Evolutionary conservation across 2,329 filamentous ascomycete genomes (phyloP).

Genomic region (Penicillium glabrum): DNA sequence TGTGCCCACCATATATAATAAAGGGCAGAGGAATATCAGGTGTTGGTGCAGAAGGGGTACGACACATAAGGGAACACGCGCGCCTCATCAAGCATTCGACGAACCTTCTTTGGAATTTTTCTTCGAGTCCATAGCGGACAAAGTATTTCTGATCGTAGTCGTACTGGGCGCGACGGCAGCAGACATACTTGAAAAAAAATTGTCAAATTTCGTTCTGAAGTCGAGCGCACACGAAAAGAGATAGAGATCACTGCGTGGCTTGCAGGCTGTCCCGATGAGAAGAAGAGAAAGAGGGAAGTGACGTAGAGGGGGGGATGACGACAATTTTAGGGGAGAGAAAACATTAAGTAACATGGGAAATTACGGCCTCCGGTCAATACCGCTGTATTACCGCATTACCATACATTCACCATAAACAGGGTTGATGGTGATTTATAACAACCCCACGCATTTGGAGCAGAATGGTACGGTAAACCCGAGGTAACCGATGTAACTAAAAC

Average conservation of each 20-base stretch:
- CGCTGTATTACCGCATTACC: not conserved
- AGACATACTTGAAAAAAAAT: constrained; percentile 33
- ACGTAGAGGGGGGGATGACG: constrained; percentile 37
- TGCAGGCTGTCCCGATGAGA: constrained; percentile 19
- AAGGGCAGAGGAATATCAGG: not conserved
- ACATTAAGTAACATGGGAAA: constrained; percentile 10
- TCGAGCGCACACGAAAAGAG: constrained; percentile 14
- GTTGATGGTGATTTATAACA: not conserved
- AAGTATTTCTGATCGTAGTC: constrained; percentile 35
- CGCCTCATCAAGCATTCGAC: constrained; percentile 18
- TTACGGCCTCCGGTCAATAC: not conserved
- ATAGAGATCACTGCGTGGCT: constrained; percentile 8
- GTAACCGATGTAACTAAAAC: not conserved
- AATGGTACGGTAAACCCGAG: not conserved
- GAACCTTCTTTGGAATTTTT: constrained; percentile 42
- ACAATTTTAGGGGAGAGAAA: constrained; percentile 33
- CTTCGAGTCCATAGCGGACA: constrained; percentile 46
- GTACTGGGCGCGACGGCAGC: constrained; percentile 39
- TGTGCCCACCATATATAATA: not conserved
- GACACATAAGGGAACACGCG: constrained; percentile 10
- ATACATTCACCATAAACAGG: not conserved
- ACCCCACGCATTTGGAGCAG: not conserved
- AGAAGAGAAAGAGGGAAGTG: constrained; percentile 31
- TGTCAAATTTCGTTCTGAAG: not conserved
- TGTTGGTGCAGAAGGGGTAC: constrained; percentile 3